Percentiles rank a stretch among this genome's conserved stretches.
Conservation (phyloP, 2,329 filamentous ascomycete genomes). For the Rosellinia necatrix region DNA sequence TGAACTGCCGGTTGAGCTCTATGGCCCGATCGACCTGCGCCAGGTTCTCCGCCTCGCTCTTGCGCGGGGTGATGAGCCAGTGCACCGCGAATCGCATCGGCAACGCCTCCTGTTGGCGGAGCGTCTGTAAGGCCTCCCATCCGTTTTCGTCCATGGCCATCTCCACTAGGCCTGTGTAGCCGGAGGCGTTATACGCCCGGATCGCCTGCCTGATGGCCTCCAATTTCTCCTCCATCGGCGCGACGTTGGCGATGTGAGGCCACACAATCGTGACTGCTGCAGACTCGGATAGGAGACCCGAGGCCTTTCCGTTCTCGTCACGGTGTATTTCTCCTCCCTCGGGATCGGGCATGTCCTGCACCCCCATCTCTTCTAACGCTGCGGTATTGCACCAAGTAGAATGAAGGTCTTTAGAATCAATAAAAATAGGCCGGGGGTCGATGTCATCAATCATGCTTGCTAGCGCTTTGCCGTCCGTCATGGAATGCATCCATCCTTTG, state of each 20-base stretch:
- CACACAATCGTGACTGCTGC: slow-evolving; percentile 59
- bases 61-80: slow-evolving; percentile 57
- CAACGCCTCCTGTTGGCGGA: slow-evolving; percentile 43
- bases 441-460: slow-evolving; percentile 57
- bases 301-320: slow-evolving; percentile 50
- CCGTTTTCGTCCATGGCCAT: slow-evolving; percentile 64
- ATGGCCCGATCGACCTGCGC: slow-evolving; percentile 56
- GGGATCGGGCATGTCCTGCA: slow-evolving; percentile 51
- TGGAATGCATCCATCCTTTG: slow-evolving; percentile 60
- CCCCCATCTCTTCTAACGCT: slow-evolving; percentile 54
- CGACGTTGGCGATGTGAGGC: slow-evolving; percentile 55
- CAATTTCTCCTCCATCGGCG: slow-evolving; percentile 53
- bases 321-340: slow-evolving; percentile 58
- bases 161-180: slow-evolving; percentile 60
- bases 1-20: slow-evolving; percentile 52
- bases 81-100: slow-evolving; percentile 59
- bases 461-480: slow-evolving; percentile 55
- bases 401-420: slow-evolving; percentile 62
- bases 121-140: slow-evolving; percentile 55
- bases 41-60: slow-evolving; percentile 50
- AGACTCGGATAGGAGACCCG: slow-evolving; percentile 58
- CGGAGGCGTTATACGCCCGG: slow-evolving; percentile 52
- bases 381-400: slow-evolving; percentile 60
- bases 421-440: slow-evolving; percentile 56
- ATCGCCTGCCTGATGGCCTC: slow-evolving; percentile 52